Base-by-base conservation (phyloP, 352 stramenopile genomes). In the Pythium coloratum region DNA sequence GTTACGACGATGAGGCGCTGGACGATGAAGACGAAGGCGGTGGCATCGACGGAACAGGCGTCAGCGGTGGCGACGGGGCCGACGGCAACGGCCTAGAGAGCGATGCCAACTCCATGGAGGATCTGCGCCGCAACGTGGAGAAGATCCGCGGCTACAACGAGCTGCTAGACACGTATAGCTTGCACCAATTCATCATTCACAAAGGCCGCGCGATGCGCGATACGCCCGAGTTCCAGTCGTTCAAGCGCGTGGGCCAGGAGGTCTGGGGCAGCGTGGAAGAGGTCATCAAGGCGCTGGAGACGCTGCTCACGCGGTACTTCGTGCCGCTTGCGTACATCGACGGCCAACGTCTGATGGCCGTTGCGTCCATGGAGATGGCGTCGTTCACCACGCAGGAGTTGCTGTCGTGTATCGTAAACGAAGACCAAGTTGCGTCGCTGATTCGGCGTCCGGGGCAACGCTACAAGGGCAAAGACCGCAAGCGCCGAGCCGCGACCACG, bases 101-200 rank as follows among this genome's bases (percentile, higher is more conserved):
- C 36, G 59, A 62, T 42, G 67, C 61, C 38, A 80, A 67, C 49
- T 70, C 68, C n/a, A 90, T 89, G 76, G 78, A 92, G 46, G 81
- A 92, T 36, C 56, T 92, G 50, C 80, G 84, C 16, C 71, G 74
- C 20, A 94, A 91, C 47, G 81, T 94, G 5, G 84, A 89, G 20
- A 92, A 92, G 65, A 86, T 93, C 46, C 82, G 84, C 46, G 82
- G 82, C 20, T 94, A 92, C 77, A 92, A 90, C 55, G 82, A 92
- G 47, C 78, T 93, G 16, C 63, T 93, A 44, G 86, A 92, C 68
- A 77, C 80, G 16, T 90, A 91, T 73, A 91, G 81, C 28, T 70
- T 97, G 18, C 88, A 97, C 53, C 85, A 96, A 56, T 97, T 97
- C 68, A 80, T 94, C 63, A 97, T 97, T 64, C 87, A 92, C 65